Base-by-base conservation (phyloP, 129 eudicot species). In the Flaveria brownii region DNA sequence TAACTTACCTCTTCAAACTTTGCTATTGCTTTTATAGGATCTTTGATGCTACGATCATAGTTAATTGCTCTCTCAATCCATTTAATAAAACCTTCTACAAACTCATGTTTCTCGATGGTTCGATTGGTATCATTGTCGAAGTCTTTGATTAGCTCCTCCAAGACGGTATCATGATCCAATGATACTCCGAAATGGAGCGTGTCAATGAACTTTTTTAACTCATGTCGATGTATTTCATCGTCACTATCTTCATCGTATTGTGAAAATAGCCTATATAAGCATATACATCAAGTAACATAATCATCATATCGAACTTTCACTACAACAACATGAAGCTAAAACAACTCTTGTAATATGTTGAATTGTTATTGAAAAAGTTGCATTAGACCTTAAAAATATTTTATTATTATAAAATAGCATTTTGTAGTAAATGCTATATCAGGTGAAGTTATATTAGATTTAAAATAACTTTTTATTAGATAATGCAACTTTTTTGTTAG, bases 21-120 rank as follows among this genome's bases (percentile, higher is more conserved):
- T 6, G 22, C 41, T 17, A 75, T 47, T n/a, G 79, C 79, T 7
- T 17, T 0, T 7, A 26, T 13, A 18, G 79, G 51, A 26, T 75
- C 79, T 49, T 65, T 30, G 39, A 75, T 62, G 36, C 39, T 75
- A 43, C 33, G 41, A 75, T 75, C 64, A 49, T 64, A 30, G 30
- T 49, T 1, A 17, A 64, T 64, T 9, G 79, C 79, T 30, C 17
- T 49, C 0, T 50, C 5, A 28, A 75, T 75, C 79, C 79, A 75
- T 75, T 15, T 75, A 33, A 49, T n/a, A 41, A 75, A 63, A 6
- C 79, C 72, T 0, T 75, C 39, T 50, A 75, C 64, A 46, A 75
- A 75, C 28, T 75, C 79, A 2, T 30, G 2, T 64, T 63, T 75
- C 36, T 51, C 63, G 42, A 75, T 50, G 4, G 15, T 0, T 2